Percentiles rank a stretch among this genome's conserved stretches.
Evolutionary conservation across 352 stramenopile genomes (phyloP).

Genomic region (Pythium chondricola): DNA sequence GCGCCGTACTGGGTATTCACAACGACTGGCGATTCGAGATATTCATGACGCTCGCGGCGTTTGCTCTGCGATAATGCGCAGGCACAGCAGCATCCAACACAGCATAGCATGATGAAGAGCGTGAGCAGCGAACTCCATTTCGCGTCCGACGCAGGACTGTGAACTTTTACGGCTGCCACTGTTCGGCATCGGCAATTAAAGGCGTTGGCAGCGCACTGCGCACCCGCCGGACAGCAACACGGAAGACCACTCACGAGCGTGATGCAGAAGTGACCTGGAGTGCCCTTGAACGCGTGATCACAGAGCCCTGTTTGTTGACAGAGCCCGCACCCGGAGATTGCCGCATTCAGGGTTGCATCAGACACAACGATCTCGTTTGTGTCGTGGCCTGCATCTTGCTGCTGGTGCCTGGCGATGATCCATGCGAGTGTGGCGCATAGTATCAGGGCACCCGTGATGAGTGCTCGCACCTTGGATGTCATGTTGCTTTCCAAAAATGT

Average conservation of each 20-base stretch:
- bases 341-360: constrained; percentile 36
- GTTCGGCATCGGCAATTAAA: constrained; percentile 58
- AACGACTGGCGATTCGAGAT: constrained; percentile 30
- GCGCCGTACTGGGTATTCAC: constrained; percentile 37
- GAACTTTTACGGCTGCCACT: constrained; percentile 11
- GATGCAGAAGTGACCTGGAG: constrained; percentile 57
- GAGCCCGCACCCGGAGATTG: constrained; percentile 47
- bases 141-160: constrained; percentile 23
- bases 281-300: constrained; percentile 53
- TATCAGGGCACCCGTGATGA: background rate
- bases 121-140: constrained; percentile 20
- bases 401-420: too few species aligned
- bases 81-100: constrained; percentile 44
- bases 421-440: too few species aligned
- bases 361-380: constrained; percentile 1
- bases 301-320: constrained; percentile 58
- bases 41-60: constrained; percentile 14
- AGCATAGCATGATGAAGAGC: constrained; percentile 44
- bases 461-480: background rate
- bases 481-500: too few species aligned
- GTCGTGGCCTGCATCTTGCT: background rate
- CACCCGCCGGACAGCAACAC: constrained; percentile 53
- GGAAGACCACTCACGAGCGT: constrained; percentile 41
- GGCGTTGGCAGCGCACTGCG: constrained; percentile 45
- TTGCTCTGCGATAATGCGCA: constrained; percentile 30